phyloP scores from a whole-genome alignment of 2,329 filamentous ascomycete species.

The Aschersonia sp. region DNA sequence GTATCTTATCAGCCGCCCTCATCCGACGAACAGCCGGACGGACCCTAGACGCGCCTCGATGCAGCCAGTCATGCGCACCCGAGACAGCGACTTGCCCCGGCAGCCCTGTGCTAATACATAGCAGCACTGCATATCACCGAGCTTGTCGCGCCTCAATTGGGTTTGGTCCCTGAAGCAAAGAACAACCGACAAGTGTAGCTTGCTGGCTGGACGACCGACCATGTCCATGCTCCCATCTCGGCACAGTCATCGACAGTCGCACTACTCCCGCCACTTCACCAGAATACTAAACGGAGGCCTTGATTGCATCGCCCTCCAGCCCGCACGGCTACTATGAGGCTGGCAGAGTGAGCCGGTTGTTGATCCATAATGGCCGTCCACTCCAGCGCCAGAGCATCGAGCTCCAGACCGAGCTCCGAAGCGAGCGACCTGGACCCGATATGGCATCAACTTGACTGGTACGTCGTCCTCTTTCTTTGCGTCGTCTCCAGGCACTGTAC shows the following conservation, averaged over 20 bases:
- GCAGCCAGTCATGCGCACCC: background rate
- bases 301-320: background rate
- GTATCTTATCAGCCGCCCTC: background rate
- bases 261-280: background rate
- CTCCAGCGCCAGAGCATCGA: constrained; percentile 13
- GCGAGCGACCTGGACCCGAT: constrained; percentile 35
- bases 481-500: too few species aligned
- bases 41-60: background rate
- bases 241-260: too few species aligned
- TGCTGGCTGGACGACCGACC: too few species aligned
- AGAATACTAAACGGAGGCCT: background rate
- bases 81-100: background rate
- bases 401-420: constrained; percentile 5
- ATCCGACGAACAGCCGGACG: background rate
- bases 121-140: too few species aligned
- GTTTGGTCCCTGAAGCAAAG: too few species aligned
- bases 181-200: too few species aligned
- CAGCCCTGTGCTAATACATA: too few species aligned
- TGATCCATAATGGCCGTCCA: constrained; percentile 11
- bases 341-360: constrained; percentile 9
- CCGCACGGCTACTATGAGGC: constrained; percentile 3
- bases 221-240: too few species aligned
- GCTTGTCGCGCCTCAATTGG: too few species aligned
- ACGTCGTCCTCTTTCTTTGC: constrained; percentile 18
- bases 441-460: constrained; percentile 70